Conservation (phyloP, 139 green algal genomes). For the Axilococcus clingmanii region DNA sequence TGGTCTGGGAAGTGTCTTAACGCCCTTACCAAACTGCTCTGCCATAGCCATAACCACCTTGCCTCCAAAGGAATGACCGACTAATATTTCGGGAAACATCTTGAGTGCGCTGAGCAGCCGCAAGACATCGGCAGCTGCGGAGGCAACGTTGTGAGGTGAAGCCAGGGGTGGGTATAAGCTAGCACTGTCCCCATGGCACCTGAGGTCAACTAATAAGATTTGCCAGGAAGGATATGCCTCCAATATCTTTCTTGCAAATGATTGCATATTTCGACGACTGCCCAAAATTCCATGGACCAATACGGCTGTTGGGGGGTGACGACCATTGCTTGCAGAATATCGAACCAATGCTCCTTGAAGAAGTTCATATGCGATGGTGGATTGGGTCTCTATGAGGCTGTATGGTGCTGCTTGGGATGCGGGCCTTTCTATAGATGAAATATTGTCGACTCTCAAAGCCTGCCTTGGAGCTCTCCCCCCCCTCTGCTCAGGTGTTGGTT, state of each 20-base stretch:
- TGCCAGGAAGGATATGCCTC: slow-evolving; percentile 74
- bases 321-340: not conserved
- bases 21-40: slow-evolving; percentile 57
- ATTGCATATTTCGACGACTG: slow-evolving; percentile 68
- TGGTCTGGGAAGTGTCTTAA: slow-evolving; percentile 51
- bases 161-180: slow-evolving; percentile 9
- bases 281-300: slow-evolving; percentile 93
- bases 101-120: slow-evolving; percentile 60
- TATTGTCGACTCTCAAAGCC: not conserved
- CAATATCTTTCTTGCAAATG: slow-evolving; percentile 61
- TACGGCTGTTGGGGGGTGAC: slow-evolving; percentile 71
- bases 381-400: not conserved
- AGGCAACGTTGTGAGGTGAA: slow-evolving; percentile 47
- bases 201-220: slow-evolving; percentile 85
- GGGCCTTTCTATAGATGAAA: not conserved
- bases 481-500: too few species aligned
- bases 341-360: slow-evolving; percentile 42
- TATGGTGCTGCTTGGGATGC: not conserved
- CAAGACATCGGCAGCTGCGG: slow-evolving; percentile 62
- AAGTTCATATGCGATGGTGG: slow-evolving; percentile 44
- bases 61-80: slow-evolving; percentile 88
- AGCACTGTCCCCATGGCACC: slow-evolving; percentile 82
- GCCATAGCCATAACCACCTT: slow-evolving; percentile 89
- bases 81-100: slow-evolving; percentile 78
- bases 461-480: too few species aligned